Percentiles rank a stretch among this genome's conserved stretches.
phyloP scores from a whole-genome alignment of 768 basidiomycete species.

The Neoboletus subvelutipes region DNA sequence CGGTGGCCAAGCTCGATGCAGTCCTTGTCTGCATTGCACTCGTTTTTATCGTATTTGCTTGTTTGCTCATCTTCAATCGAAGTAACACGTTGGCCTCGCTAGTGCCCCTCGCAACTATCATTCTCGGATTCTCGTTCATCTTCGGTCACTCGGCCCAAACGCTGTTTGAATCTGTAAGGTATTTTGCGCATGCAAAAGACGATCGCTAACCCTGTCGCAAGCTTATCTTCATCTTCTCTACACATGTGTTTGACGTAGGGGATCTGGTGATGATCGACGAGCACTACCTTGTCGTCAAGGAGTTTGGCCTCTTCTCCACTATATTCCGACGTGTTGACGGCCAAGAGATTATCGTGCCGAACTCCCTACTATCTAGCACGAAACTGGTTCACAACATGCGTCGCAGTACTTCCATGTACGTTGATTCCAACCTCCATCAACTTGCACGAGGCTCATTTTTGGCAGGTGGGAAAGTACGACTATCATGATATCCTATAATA shows the following conservation, averaged over 20 bases:
- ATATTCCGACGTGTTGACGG: constrained; percentile 79
- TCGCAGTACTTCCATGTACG: constrained; percentile 71
- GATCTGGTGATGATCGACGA: constrained; percentile 80
- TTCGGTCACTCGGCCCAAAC: constrained; percentile 81
- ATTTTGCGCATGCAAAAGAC: neutral
- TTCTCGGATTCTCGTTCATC: constrained; percentile 83
- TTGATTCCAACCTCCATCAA: constrained; percentile 4
- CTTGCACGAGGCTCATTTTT: constrained; percentile 6
- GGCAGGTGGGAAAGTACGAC: constrained; percentile 66
- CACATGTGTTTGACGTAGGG: constrained; percentile 83
- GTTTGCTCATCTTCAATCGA: constrained; percentile 72
- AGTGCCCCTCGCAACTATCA: constrained; percentile 75
- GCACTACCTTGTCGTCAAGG: constrained; percentile 49
- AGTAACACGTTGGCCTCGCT: constrained; percentile 66
- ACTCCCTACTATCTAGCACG: constrained; percentile 63
- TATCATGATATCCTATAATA: constrained; percentile 64
- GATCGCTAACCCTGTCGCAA: constrained; percentile 24
- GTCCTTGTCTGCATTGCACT: constrained; percentile 63
- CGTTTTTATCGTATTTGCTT: constrained; percentile 62
- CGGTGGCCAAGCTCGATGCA: constrained; percentile 75
- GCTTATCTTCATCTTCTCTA: constrained; percentile 85
- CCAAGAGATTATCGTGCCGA: constrained; percentile 77
- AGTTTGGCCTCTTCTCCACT: constrained; percentile 80
- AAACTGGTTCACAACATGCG: constrained; percentile 80
- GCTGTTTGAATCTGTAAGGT: constrained; percentile 70